Evolutionary conservation across 345 rosid species (phyloP), one percentile per base, ranked within the genome.

Genomic region (Rubroshorea leprosula): DNA sequence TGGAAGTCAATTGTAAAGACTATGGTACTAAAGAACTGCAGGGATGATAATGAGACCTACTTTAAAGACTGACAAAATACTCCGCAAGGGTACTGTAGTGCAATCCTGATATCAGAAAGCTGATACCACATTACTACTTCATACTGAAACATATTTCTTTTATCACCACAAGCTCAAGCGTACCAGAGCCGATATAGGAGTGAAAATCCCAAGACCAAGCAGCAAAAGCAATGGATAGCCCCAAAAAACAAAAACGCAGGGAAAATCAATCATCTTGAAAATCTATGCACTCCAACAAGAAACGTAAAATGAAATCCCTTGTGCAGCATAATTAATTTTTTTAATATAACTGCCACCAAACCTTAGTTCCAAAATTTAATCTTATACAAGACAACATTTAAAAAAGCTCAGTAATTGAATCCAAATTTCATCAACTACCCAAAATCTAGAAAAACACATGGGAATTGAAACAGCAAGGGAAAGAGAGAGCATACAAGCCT

Each of bases 401-500:
- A 25, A 60, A 25, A 27, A 5, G 9, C 22, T 49, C 21, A 48
- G 45, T 19, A 27, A 59, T 14, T 22, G 2, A 31, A 27, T 20
- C 63, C 15, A 44, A 60, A 60, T 8, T 54, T 31, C 17, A 29
- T n/a, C n/a, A 22, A 18, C 27, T 15, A 20, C 52, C 2, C 9
- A 41, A 31, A 35, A 35, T 6, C 1, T 35, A 35, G 41, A 49
- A 21, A 10, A 35, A 12, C 21, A 23, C 11, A 60, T 49, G 29
- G 48, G 27, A 20, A 17, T 45, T 7, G 35, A 35, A 35, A 35
- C 7, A 35, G 12, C 7, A 35, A 6, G 41, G 55, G 38, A 10
- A 68, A 51, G 38, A 23, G 44, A 14, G 29, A 61, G 15, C 72
- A 19, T 35, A 89, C 97, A 93, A 62, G 74, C 96, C 99, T 80